Evolutionary conservation across 345 rosid genomes (phyloP).

Genomic region (Turnera subulata): DNA sequence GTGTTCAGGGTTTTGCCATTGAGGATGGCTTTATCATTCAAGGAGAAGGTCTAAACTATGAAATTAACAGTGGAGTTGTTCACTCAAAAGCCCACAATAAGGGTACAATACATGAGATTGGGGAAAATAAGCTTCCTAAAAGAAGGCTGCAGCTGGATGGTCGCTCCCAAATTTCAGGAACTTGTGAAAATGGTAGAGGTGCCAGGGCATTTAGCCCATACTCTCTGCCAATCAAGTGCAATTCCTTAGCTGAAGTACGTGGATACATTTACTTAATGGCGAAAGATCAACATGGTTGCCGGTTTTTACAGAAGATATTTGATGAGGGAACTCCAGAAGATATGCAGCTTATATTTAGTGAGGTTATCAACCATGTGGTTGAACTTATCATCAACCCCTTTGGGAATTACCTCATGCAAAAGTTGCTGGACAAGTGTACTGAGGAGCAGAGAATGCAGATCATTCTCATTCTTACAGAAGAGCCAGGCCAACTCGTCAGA

Average conservation of each 20-base stretch:
- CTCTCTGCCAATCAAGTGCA: slow-evolving; percentile 14
- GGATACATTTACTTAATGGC: slow-evolving; percentile 40
- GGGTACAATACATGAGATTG: background rate
- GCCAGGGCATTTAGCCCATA: background rate
- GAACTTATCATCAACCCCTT: slow-evolving; percentile 55
- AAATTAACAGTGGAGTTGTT: background rate
- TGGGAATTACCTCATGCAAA: slow-evolving; percentile 63
- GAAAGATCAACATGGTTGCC: slow-evolving; percentile 46
- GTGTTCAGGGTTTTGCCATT: background rate
- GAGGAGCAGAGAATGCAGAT: slow-evolving; percentile 49
- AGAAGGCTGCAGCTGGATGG: background rate
- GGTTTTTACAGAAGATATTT: slow-evolving; percentile 46
- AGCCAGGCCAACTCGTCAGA: slow-evolving; percentile 33
- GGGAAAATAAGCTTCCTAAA: background rate
- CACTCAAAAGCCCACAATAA: background rate
- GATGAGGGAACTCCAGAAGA: slow-evolving; percentile 43
- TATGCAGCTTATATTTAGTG: slow-evolving; percentile 28
- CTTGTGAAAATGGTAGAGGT: background rate
- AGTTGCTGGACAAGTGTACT: slow-evolving; percentile 36
- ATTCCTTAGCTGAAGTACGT: slow-evolving; percentile 26
- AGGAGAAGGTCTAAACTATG: slow-evolving; percentile 1
- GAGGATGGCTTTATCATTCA: background rate
- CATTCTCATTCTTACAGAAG: slow-evolving; percentile 27
- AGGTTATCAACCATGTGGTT: slow-evolving; percentile 32
- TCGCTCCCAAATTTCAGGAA: background rate